phyloP scores from a whole-genome alignment of 768 basidiomycete genomes.

The Xerocomellus amylosporus region DNA sequence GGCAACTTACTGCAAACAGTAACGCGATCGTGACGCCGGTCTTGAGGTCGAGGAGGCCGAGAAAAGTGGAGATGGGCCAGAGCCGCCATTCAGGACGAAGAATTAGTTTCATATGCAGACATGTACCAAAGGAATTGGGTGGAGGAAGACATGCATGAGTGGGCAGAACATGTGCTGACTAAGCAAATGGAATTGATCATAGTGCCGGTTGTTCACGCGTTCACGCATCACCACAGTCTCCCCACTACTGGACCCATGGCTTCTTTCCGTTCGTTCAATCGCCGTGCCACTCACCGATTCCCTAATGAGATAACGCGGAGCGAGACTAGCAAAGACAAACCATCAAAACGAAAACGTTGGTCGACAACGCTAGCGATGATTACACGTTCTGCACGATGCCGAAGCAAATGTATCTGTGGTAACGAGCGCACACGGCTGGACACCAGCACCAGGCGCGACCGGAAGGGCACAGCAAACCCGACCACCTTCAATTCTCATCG shows the following conservation, averaged over 20 bases:
- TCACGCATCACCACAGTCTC: too few species aligned
- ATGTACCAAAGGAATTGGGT: conserved; percentile 27
- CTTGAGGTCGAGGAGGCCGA: conserved; percentile 89
- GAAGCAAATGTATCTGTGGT: background rate
- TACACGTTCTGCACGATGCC: background rate
- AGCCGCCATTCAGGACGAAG: conserved; percentile 82
- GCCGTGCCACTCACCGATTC: too few species aligned
- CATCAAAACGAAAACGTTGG: background rate
- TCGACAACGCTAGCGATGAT: background rate
- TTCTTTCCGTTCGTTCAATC: too few species aligned
- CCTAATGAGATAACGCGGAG: background rate
- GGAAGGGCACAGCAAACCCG: background rate
- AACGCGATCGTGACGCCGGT: conserved; percentile 86
- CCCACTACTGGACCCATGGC: too few species aligned
- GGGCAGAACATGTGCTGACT: conserved; percentile 15
- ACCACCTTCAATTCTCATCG: background rate
- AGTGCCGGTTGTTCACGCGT: too few species aligned
- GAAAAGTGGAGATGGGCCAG: conserved; percentile 78
- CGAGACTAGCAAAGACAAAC: background rate
- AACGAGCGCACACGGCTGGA: background rate
- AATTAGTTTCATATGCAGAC: conserved; percentile 67
- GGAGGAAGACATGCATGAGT: background rate
- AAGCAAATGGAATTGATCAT: conserved; percentile 1
- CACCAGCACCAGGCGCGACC: background rate
- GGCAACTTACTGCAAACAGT: conserved; percentile 74